Evolutionary conservation across 192 early-diverging fungal genomes (phyloP), one percentile per base, ranked within the genome.

Genomic region (Fimicolochytrium jonesii): DNA sequence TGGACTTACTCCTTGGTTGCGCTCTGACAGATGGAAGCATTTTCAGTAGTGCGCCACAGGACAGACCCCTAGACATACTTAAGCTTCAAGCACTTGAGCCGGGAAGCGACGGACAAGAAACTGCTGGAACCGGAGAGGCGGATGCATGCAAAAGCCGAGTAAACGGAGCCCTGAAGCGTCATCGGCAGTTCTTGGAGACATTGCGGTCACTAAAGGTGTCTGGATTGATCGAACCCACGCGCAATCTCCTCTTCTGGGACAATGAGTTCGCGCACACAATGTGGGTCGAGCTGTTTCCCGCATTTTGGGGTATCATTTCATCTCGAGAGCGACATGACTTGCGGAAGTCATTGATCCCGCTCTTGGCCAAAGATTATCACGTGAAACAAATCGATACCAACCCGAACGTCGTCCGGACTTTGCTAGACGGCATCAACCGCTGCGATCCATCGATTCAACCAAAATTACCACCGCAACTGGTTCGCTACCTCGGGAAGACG

Each of bases 371-470:
- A 60, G 93, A 94, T 23, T 97, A 92, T 56, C 95, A 99, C 64
- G 72, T 72, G 48, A 81, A 80, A 56, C 95, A 98, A 70, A 73
- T 77, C 6, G 78, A 86, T 17, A 52, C 79, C 31, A 82, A 92
- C 5, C 93, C 94, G n/a, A 99, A 98, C 71, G 92, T 98, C 3
- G 87, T 99, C 22, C 93, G 95, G 64, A 88, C 91, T 2, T 69
- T 99, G 2, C 67, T 99, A 18, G 90, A 96, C 1, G 93, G 89
- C 43, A 86, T 95, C 56, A 85, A 86, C 46, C 77, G 75, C 15
- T 93, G 89, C 50, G 47, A 76, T 0, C 87, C 92, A 1, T 30
- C 76, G 4, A 86, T 93, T 23, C 83, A 84, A 32, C 62, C 62
- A 17, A 50, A 52, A 11, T 74, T 99, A 17, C 92, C 97, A 7